These are phyloP conservation scores for Amanita thiersii DNA, from an alignment of 768 basidiomycete species.

Conservation along the genomic window DNA sequence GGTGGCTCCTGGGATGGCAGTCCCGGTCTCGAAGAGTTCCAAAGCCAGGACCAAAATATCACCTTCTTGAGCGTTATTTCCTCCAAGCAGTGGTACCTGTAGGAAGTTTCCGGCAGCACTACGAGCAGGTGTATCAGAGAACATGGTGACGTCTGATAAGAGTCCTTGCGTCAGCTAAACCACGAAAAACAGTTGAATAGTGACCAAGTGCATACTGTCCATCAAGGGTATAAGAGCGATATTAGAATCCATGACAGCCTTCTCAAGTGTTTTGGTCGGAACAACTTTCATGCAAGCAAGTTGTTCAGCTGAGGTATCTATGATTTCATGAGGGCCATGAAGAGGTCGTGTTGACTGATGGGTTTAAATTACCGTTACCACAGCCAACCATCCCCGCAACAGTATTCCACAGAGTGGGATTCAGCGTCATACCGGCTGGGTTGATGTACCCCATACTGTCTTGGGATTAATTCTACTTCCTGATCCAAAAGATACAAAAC, in stretches of 20 bases:
- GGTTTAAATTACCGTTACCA: conserved; percentile 17
- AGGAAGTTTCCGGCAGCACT: conserved; percentile 21
- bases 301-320: conserved; percentile 20
- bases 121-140: conserved; percentile 20
- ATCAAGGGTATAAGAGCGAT: conserved; percentile 19
- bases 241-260: conserved; percentile 22
- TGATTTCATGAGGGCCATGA: conserved; percentile 8
- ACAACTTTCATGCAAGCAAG: conserved; percentile 28
- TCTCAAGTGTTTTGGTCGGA: conserved; percentile 20
- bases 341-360: background rate
- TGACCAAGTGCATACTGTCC: conserved; percentile 25
- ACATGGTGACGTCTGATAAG: conserved; percentile 22
- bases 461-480: too few species aligned
- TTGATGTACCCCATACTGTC: too few species aligned
- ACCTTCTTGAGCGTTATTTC: conserved; percentile 24
- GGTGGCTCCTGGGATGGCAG: conserved; percentile 20
- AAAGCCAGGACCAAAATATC: conserved; percentile 25
- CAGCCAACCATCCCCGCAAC: conserved; percentile 24
- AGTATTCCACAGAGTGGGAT: conserved; percentile 21
- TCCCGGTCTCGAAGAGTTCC: conserved; percentile 18
- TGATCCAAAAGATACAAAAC: too few species aligned
- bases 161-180: background rate
- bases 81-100: conserved; percentile 21
- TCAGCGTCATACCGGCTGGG: conserved; percentile 9
- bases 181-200: background rate